Conservation (phyloP, 345 rosid species). For the Pugionium cornutum region DNA sequence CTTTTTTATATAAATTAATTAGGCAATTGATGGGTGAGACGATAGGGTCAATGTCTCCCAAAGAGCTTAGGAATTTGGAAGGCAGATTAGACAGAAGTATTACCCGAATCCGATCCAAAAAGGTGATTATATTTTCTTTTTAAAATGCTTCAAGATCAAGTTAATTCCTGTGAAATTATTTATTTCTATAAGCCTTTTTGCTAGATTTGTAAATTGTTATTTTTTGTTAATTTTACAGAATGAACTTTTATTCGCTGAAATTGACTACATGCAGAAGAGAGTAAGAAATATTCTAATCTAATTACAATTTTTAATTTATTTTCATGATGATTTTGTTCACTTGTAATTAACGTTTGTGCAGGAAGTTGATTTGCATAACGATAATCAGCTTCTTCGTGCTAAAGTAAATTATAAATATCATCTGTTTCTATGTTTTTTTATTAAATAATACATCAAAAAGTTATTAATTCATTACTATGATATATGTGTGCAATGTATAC, state of each 20-base stretch:
- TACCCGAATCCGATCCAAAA: slow-evolving; percentile 81
- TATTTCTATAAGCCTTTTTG: neutral
- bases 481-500: slow-evolving; percentile 15
- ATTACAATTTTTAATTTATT: neutral
- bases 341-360: slow-evolving; percentile 30
- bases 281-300: slow-evolving; percentile 40
- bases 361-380: slow-evolving; percentile 96
- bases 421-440: neutral
- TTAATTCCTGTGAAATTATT: neutral
- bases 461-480: neutral
- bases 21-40: slow-evolving; percentile 90
- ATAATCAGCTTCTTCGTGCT: slow-evolving; percentile 89
- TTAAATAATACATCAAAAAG: neutral
- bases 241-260: slow-evolving; percentile 81
- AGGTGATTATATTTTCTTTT: slow-evolving; percentile 46
- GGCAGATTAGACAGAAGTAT: slow-evolving; percentile 72
- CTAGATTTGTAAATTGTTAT: neutral
- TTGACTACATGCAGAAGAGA: slow-evolving; percentile 94
- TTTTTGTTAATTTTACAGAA: slow-evolving; percentile 51
- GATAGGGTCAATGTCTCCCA: slow-evolving; percentile 48
- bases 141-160: neutral
- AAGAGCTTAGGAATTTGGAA: slow-evolving; percentile 75
- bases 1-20: neutral
- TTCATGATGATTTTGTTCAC: slow-evolving; percentile 8
- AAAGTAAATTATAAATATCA: slow-evolving; percentile 50